Evolutionary conservation across 176 grass and related monocot species (phyloP).

Genomic region (Saccharum spontaneum): DNA sequence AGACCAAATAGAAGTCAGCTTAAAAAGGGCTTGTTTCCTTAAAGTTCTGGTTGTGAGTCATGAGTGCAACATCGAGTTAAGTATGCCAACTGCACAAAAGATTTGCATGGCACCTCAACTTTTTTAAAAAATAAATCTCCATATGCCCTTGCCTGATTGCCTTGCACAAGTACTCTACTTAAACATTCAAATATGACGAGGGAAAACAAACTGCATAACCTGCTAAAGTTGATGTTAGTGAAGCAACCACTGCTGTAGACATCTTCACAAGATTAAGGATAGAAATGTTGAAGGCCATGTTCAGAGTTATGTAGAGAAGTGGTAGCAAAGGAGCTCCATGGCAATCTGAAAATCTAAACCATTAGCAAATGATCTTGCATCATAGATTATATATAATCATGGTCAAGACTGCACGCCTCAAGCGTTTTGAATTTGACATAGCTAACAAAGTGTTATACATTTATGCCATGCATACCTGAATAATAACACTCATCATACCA

Average conservation of each 20-base stretch:
- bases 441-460: background rate
- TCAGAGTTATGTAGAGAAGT: slow-evolving; percentile 73
- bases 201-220: slow-evolving; percentile 39
- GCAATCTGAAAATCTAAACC: slow-evolving; percentile 62
- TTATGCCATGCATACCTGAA: slow-evolving; percentile 7
- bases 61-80: background rate
- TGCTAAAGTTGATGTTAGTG: slow-evolving; percentile 78
- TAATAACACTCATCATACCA: background rate
- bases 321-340: slow-evolving; percentile 78
- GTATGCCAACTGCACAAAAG: background rate
- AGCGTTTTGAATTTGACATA: background rate
- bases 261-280: slow-evolving; percentile 89
- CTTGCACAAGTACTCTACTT: background rate
- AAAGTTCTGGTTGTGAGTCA: background rate
- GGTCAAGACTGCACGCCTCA: background rate
- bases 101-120: background rate
- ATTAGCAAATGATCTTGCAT: slow-evolving; percentile 21
- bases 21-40: background rate
- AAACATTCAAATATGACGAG: slow-evolving; percentile 12
- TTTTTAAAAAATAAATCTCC: background rate
- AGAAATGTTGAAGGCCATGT: slow-evolving; percentile 96
- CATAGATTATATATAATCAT: background rate
- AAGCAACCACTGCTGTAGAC: slow-evolving; percentile 87
- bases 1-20: background rate
- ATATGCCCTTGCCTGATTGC: background rate